These are phyloP conservation scores for Cudoniella acicularis DNA, from an alignment of 495 filamentous ascomycete genomes.

Conservation along the genomic window DNA sequence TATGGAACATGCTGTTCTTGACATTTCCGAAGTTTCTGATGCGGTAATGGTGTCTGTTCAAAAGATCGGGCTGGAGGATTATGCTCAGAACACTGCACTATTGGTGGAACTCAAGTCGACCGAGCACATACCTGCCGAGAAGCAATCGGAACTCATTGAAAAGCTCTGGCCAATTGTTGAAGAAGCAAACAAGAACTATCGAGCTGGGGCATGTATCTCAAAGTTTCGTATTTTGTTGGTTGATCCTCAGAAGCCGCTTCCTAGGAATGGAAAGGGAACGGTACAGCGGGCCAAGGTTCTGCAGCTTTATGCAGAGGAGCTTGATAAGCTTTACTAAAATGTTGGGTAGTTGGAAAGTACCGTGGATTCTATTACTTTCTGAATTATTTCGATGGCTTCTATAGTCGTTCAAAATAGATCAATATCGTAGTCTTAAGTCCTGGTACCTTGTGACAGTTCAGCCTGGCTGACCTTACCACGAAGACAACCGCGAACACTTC, in stretches of 20 bases:
- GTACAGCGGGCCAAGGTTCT: conserved; percentile 42
- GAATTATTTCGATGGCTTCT: too few species aligned
- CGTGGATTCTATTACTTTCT: too few species aligned
- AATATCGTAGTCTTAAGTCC: too few species aligned
- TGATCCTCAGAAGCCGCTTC: conserved; percentile 44
- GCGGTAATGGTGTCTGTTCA: conserved; percentile 46
- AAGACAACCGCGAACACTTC: too few species aligned
- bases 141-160: not conserved
- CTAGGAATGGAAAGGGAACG: conserved; percentile 52
- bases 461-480: too few species aligned
- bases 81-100: too few species aligned
- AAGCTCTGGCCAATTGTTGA: conserved; percentile 28
- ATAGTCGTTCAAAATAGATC: too few species aligned
- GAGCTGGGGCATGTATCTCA: conserved; percentile 41
- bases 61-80: conserved; percentile 45
- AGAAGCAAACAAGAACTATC: conserved; percentile 41
- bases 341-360: too few species aligned
- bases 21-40: conserved; percentile 40
- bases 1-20: conserved; percentile 43
- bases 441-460: too few species aligned
- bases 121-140: not conserved
- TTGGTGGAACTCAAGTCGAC: conserved; percentile 43
- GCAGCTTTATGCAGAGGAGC: conserved; percentile 47
- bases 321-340: conserved; percentile 48
- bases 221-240: conserved; percentile 38